A percentile compares a stretch with the other conserved stretches of the same genome.
Conservation (phyloP, 495 filamentous ascomycete species). For the Annulohypoxylon maeteangense region DNA sequence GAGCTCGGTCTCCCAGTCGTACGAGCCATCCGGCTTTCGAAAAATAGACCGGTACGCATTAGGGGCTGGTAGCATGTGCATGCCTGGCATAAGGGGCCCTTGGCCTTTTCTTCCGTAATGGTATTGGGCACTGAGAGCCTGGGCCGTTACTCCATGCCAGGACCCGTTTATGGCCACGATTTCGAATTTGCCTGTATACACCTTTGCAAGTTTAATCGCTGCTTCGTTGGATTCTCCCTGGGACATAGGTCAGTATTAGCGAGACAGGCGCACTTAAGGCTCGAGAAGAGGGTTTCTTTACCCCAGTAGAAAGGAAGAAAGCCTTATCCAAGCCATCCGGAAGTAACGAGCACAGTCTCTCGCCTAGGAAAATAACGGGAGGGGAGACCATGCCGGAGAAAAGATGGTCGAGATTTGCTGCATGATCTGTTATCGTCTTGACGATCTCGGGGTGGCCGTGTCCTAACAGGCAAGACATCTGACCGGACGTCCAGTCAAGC, state of each 20-base stretch:
- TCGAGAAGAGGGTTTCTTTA: not conserved
- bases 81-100: conserved; percentile 53
- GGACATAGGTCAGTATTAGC: not conserved
- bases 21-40: conserved; percentile 59
- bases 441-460: conserved; percentile 68
- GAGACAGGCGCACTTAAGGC: not conserved
- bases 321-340: conserved; percentile 62
- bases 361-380: conserved; percentile 61
- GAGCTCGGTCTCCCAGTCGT: conserved; percentile 68
- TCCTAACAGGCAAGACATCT: conserved; percentile 67
- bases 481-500: conserved; percentile 66
- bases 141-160: conserved; percentile 65
- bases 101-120: conserved; percentile 58
- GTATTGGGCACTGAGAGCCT: conserved; percentile 58
- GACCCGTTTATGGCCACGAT: conserved; percentile 63
- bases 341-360: conserved; percentile 56
- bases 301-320: conserved; percentile 64
- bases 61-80: conserved; percentile 59
- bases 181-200: conserved; percentile 67
- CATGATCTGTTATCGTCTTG: conserved; percentile 55
- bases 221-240: conserved; percentile 64
- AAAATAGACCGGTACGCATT: conserved; percentile 66
- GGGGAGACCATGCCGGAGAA: conserved; percentile 65
- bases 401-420: conserved; percentile 62
- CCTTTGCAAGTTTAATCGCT: conserved; percentile 66